These are phyloP conservation scores for Boletellus sp. DNA, from an alignment of 768 basidiomycete genomes.

Conservation along the genomic window DNA sequence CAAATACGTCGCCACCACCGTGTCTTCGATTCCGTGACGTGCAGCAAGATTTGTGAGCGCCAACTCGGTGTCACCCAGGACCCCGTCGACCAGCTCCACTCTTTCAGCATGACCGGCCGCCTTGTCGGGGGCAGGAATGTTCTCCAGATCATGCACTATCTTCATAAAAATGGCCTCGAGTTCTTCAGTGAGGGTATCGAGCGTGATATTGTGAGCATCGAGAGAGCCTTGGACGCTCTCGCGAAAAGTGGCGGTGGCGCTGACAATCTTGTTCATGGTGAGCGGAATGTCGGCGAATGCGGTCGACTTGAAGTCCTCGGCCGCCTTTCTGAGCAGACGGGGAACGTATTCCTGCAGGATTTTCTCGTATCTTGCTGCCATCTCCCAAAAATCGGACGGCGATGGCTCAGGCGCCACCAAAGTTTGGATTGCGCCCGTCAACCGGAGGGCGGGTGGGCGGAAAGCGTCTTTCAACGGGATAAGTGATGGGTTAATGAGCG, in stretches of 20 bases:
- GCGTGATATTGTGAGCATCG: neutral
- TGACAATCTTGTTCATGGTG: slow-evolving; percentile 1
- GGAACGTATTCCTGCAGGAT: slow-evolving; percentile 2
- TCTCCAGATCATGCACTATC: slow-evolving; percentile 2
- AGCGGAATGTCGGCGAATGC: slow-evolving; percentile 1
- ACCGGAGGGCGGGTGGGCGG: neutral
- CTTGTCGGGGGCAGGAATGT: neutral
- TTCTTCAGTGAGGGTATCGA: slow-evolving; percentile 6
- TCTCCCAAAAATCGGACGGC: slow-evolving; percentile 11
- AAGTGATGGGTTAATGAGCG: neutral
- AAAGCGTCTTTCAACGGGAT: neutral
- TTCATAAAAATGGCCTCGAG: slow-evolving; percentile 7
- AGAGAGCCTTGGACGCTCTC: neutral
- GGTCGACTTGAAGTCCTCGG: slow-evolving; percentile 1
- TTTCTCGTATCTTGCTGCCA: neutral
- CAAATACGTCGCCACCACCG: neutral
- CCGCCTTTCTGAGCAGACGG: slow-evolving; percentile 4
- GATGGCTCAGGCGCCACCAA: neutral
- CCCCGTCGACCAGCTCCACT: slow-evolving; percentile 1
- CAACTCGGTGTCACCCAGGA: slow-evolving; percentile 1
- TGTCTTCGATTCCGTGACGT: slow-evolving; percentile 1
- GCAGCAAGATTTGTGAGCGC: slow-evolving; percentile 2
- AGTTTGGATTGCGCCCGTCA: neutral
- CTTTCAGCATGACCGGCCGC: slow-evolving; percentile 4
- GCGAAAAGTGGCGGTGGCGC: neutral